Evolutionary conservation across 202 grass and related monocot species (phyloP), one percentile per base, ranked within the genome.

Genomic region (Saccharum hybrid): DNA sequence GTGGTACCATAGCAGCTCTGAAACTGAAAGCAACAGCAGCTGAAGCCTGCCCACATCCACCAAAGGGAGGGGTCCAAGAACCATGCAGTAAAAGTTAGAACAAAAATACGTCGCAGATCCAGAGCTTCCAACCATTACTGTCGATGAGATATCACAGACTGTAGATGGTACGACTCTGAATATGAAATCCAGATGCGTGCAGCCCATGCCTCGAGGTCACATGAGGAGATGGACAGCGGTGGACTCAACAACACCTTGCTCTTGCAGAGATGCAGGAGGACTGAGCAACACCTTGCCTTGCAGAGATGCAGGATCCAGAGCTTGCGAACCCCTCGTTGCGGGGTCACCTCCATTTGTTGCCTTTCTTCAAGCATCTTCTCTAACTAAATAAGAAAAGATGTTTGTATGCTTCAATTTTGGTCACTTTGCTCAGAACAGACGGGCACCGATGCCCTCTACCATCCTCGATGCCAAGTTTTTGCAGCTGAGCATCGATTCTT

Each of bases 41-140:
- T 56, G 26, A 87, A 31, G n/a, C 45, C 10, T 70, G 80, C 34
- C 79, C 79, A 75, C 78, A 82, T 66, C 46, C 54, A 83, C 51
- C 33, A 54, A 33, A 54, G 3, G 10, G 48, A 28, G 75, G 16
- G 0, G 51, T 56, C 18, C 18, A 56, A 34, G 62, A 80, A 26
- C 22, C 69, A 76, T 41, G 31, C 28, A 28, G 28, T 34, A 33
- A 49, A 66, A 26, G 62, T 67, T 45, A 69, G 49, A 82, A 75
- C 52, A 57, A 40, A 57, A 51, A 86, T 62, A 14, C 72, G 54
- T 42, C 49, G 69, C 84, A 90, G 88, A 83, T 80, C 77, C 80
- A 70, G n/a, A 76, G 84, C 74, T 90, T 86, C 88, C 74, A 78
- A 57, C 68, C 11, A 76, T 80, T 90, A 64, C 63, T 87, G 37